Conservation (phyloP, 495 filamentous ascomycete species). For the Lasiosphaeria miniovina region DNA sequence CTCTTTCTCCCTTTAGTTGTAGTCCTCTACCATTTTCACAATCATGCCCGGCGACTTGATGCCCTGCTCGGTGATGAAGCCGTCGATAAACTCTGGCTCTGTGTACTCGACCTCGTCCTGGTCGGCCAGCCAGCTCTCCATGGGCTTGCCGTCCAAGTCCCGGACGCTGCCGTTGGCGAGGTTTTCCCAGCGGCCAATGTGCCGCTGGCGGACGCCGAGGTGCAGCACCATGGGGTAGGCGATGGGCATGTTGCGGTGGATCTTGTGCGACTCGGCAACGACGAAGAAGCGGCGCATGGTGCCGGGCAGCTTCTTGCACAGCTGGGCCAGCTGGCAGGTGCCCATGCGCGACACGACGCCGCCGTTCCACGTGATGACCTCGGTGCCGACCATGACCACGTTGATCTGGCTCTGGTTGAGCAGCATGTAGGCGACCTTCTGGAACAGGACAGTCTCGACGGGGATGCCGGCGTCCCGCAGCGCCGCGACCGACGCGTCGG, state of each 20-base stretch:
- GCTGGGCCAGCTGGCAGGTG: conserved; percentile 82
- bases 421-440: conserved; percentile 81
- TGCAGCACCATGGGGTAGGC: conserved; percentile 24
- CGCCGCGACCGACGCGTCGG: conserved; percentile 59
- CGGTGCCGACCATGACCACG: conserved; percentile 86
- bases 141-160: conserved; percentile 27
- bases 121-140: conserved; percentile 27
- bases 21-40: conserved; percentile 35
- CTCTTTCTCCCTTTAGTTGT: conserved; percentile 13
- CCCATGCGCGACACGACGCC: conserved; percentile 88
- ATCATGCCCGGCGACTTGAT: conserved; percentile 39
- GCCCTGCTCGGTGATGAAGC: conserved; percentile 40
- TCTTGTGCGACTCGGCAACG: conserved; percentile 89
- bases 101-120: conserved; percentile 75
- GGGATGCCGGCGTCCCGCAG: conserved; percentile 71
- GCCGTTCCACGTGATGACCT: conserved; percentile 90
- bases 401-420: conserved; percentile 62
- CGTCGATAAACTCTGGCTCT: conserved; percentile 39
- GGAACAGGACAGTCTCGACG: conserved; percentile 73
- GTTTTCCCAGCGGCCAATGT: conserved; percentile 63
- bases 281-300: conserved; percentile 75
- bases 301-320: conserved; percentile 67
- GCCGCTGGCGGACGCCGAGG: conserved; percentile 60
- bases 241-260: conserved; percentile 31
- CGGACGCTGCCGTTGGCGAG: conserved; percentile 35